These are phyloP conservation scores for Aspergillus arachidicola DNA, from an alignment of 2,329 filamentous ascomycete species.

Conservation along the genomic window DNA sequence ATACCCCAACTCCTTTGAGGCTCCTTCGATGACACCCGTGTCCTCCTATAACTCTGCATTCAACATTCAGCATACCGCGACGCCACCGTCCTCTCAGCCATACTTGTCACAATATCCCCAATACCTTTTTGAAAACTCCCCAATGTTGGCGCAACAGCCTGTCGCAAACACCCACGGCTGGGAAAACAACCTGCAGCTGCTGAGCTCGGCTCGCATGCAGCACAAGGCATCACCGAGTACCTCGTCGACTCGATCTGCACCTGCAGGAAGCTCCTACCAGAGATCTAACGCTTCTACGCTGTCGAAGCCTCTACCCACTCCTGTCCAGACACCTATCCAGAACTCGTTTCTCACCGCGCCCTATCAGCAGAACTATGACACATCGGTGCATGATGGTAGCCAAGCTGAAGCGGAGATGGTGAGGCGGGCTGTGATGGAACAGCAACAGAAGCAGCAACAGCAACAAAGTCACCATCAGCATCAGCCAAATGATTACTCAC, in stretches of 20 bases:
- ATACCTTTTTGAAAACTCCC: conserved; percentile 29
- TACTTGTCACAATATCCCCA: conserved; percentile 34
- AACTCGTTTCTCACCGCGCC: conserved; percentile 51
- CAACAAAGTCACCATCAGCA: conserved; percentile 37
- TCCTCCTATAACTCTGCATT: conserved; percentile 43
- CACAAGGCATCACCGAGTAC: conserved; percentile 44
- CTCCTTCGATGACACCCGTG: conserved; percentile 44
- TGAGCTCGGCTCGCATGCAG: conserved; percentile 38
- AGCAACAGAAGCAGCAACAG: conserved; percentile 41
- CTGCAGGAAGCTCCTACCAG: conserved; percentile 45
- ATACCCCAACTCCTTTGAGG: conserved; percentile 34
- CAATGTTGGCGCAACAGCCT: conserved; percentile 46
- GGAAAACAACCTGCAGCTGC: conserved; percentile 39
- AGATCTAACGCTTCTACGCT: conserved; percentile 43
- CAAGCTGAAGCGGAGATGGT: conserved; percentile 58
- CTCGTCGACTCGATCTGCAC: conserved; percentile 44
- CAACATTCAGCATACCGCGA: conserved; percentile 34
- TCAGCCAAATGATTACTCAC: conserved; percentile 52
- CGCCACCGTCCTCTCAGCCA: conserved; percentile 33
- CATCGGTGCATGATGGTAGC: conserved; percentile 43
- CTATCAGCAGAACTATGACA: conserved; percentile 51
- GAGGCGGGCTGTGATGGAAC: conserved; percentile 60
- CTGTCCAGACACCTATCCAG: conserved; percentile 58
- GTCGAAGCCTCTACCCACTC: conserved; percentile 58
- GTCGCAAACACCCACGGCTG: conserved; percentile 37